Base-by-base conservation (phyloP, 2,329 filamentous ascomycete species). In the Cytospora paraplurivora region DNA sequence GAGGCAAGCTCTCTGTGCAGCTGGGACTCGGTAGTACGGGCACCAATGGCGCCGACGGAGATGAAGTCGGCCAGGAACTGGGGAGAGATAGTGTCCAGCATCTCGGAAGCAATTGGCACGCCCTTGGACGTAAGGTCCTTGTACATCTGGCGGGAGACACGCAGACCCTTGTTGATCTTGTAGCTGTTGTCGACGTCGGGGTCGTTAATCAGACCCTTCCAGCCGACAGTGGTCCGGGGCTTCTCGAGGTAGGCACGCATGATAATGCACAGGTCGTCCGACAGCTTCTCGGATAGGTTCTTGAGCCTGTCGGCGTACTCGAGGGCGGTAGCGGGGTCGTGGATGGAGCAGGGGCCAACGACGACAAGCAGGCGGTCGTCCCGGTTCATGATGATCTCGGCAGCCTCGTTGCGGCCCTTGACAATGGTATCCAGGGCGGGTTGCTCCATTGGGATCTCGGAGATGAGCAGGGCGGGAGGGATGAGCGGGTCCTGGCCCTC, bases 161-260 rank as follows among this genome's bases (percentile, higher is more conserved):
- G 88, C 62, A 99, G 85, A 59, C 95, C 95, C 84, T 98, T 98
- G 87, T 99, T 99, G 83, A 99, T 99, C 81, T 97, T 87, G 89
- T 91, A 99, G 74, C 90, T 95, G 76, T 95, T 89, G 77, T 99
- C 92, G 76, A 99, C 97, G 73, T 98, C 93, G 2, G 95, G 95
- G 77, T 99, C 95, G 79, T 99, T 99, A 84, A 99, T 97, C 76
- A 99, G 84, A 59, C 95, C 95, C 81, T 99, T 99, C 95, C 95
- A 99, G 75, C 95, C 95, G 56, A 99, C 93, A 0, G 95, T 99
- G 56, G 95, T 99, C 66, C 95, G 89, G 50, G 95, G 95, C 85
- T 99, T 99, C 84, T 99, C 95, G 58, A 99, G 89, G 85, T 99
- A 99, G 74, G 93, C 93, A 71, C 95, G 92, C 95, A 99, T 99